These are phyloP conservation scores for Lactifluus pinguis DNA, from an alignment of 768 basidiomycete species.

Conservation along the genomic window DNA sequence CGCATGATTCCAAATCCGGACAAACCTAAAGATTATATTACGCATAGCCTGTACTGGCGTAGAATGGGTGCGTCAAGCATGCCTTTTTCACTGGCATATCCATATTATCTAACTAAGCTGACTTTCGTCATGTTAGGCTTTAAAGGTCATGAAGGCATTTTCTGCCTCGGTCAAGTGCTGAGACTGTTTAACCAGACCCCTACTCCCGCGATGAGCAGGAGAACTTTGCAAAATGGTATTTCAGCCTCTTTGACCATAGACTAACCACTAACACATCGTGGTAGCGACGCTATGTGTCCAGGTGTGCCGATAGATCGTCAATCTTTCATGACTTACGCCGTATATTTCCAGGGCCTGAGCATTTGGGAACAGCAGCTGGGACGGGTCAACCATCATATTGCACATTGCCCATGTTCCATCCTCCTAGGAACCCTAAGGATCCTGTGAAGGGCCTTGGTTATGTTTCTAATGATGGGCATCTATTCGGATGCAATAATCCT, in stretches of 20 bases:
- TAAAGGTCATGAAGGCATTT: slow-evolving; percentile 31
- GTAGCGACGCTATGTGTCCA: slow-evolving; percentile 43
- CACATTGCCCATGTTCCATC: slow-evolving; percentile 34
- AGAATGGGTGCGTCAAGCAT: slow-evolving; percentile 37
- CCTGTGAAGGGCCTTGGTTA: slow-evolving; percentile 33
- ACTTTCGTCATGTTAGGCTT: slow-evolving; percentile 33
- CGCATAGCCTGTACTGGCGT: slow-evolving; percentile 49
- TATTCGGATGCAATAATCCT: slow-evolving; percentile 47
- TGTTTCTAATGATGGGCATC: slow-evolving; percentile 48
- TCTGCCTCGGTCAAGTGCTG: background rate
- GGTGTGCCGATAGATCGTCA: slow-evolving; percentile 26
- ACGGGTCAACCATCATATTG: slow-evolving; percentile 46
- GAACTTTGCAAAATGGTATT: slow-evolving; percentile 47
- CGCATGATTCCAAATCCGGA: slow-evolving; percentile 39
- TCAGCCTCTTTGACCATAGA: background rate
- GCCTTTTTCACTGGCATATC: slow-evolving; percentile 2
- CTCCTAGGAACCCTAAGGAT: slow-evolving; percentile 16
- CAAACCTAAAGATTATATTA: slow-evolving; percentile 43
- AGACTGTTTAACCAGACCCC: slow-evolving; percentile 33
- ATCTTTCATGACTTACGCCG: background rate
- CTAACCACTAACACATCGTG: background rate
- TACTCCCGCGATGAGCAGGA: slow-evolving; percentile 47
- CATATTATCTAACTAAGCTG: background rate
- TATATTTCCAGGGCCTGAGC: slow-evolving; percentile 38
- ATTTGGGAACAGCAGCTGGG: slow-evolving; percentile 26